Percentiles rank a stretch among this genome's conserved stretches.
phyloP scores from a whole-genome alignment of 768 basidiomycete genomes.

The Suillus subaureus region DNA sequence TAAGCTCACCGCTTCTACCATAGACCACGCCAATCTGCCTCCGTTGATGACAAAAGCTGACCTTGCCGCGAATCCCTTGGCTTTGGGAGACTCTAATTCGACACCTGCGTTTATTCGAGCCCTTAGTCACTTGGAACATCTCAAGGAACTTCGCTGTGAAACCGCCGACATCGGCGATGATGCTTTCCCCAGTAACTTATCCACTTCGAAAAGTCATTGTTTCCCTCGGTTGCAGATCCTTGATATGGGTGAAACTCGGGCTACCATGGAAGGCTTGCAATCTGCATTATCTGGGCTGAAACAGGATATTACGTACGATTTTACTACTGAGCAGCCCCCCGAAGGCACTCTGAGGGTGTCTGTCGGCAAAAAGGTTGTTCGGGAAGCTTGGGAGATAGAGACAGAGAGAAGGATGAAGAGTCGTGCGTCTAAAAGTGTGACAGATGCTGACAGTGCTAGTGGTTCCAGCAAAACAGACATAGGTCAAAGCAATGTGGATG shows the following conservation, averaged over 20 bases:
- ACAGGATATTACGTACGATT: slow-evolving; percentile 56
- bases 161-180: slow-evolving; percentile 62
- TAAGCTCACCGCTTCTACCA: slow-evolving; percentile 52
- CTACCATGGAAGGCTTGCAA: slow-evolving; percentile 48
- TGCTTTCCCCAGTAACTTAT: slow-evolving; percentile 46
- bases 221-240: slow-evolving; percentile 60
- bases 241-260: slow-evolving; percentile 68
- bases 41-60: slow-evolving; percentile 56
- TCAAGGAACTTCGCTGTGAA: slow-evolving; percentile 61
- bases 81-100: slow-evolving; percentile 32
- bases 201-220: slow-evolving; percentile 18
- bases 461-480: slow-evolving; percentile 1
- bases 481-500: slow-evolving; percentile 24
- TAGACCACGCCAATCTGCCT: slow-evolving; percentile 59
- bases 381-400: slow-evolving; percentile 82
- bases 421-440: slow-evolving; percentile 37
- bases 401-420: slow-evolving; percentile 55
- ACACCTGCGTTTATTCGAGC: slow-evolving; percentile 41
- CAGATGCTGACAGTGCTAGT: slow-evolving; percentile 16
- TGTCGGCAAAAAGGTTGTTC: slow-evolving; percentile 69
- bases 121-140: slow-evolving; percentile 47
- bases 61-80: slow-evolving; percentile 70
- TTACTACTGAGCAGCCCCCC: slow-evolving; percentile 54
- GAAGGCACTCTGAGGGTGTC: slow-evolving; percentile 56
- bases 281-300: slow-evolving; percentile 48